phyloP scores from a whole-genome alignment of 2,329 filamentous ascomycete genomes.

The Cladosporium sp. region DNA sequence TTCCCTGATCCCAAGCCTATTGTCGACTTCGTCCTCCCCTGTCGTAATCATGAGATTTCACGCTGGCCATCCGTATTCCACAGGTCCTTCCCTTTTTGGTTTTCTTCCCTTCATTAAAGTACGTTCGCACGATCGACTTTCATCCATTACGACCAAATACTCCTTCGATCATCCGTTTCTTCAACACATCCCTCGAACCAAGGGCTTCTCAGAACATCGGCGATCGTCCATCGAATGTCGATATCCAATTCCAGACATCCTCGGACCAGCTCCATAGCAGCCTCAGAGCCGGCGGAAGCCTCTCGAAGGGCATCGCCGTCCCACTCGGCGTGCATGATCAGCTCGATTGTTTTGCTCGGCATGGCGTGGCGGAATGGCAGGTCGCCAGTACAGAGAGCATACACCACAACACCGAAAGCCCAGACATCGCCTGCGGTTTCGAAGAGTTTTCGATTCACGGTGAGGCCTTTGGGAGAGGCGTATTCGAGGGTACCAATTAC shows the following conservation, averaged over 20 bases:
- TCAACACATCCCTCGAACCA: conserved; percentile 47
- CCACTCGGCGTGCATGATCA: conserved; percentile 59
- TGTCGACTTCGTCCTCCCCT: not conserved
- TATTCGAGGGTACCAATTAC: conserved; percentile 59
- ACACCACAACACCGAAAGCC: conserved; percentile 63
- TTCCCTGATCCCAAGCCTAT: not conserved
- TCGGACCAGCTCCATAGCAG: conserved; percentile 53
- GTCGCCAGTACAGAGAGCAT: conserved; percentile 56
- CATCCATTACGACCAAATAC: conserved; percentile 2
- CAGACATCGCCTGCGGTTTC: conserved; percentile 61
- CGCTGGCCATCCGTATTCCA: too few relatives aligned
- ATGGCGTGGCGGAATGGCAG: conserved; percentile 61
- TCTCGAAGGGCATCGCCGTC: conserved; percentile 48
- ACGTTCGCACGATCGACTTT: not conserved
- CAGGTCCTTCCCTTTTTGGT: too few relatives aligned
- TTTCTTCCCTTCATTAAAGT: too few relatives aligned
- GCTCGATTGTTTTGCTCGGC: conserved; percentile 53
- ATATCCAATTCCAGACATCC: conserved; percentile 58
- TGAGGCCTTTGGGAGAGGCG: conserved; percentile 47
- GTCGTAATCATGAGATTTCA: too few relatives aligned
- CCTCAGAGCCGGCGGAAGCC: conserved; percentile 37
- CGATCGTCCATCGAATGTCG: conserved; percentile 54
- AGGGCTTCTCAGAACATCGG: conserved; percentile 49
- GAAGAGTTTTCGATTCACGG: conserved; percentile 38
- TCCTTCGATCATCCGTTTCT: conserved; percentile 17